phyloP scores from a whole-genome alignment of 305 asterid species.

The Solanum aculeatissimum region DNA sequence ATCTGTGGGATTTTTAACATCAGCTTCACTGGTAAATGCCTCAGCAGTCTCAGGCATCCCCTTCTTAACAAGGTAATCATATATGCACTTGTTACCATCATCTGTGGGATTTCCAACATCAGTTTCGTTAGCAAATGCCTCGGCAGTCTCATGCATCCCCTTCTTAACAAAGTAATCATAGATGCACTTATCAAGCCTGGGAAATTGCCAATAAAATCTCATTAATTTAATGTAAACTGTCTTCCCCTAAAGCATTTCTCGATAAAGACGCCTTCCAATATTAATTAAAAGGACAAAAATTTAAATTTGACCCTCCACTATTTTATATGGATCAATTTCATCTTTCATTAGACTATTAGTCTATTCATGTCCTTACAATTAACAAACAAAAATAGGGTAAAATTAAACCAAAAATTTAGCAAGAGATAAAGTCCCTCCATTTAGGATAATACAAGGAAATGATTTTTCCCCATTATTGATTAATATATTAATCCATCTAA shows the following conservation, averaged over 20 bases:
- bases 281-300: not conserved
- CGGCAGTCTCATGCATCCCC: constrained; percentile 27
- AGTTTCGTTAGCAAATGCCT: constrained; percentile 24
- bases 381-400: not conserved
- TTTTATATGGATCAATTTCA: not conserved
- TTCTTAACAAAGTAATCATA: constrained; percentile 31
- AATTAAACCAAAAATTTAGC: not conserved
- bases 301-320: not conserved
- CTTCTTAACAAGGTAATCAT: constrained; percentile 27
- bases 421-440: not conserved
- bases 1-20: not conserved
- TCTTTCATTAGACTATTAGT: not conserved
- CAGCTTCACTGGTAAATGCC: constrained; percentile 21
- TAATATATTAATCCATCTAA: not conserved
- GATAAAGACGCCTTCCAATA: not conserved
- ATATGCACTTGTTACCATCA: constrained; percentile 27
- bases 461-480: not conserved
- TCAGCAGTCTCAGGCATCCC: constrained; percentile 27
- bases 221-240: not conserved
- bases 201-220: not conserved
- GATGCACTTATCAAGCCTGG: constrained; percentile 40
- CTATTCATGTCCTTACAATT: not conserved
- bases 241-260: not conserved
- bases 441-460: not conserved
- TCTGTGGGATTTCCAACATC: not conserved